These are phyloP conservation scores for Sporothrix curviconia DNA, from an alignment of 2,329 filamentous ascomycete genomes.

Conservation along the genomic window DNA sequence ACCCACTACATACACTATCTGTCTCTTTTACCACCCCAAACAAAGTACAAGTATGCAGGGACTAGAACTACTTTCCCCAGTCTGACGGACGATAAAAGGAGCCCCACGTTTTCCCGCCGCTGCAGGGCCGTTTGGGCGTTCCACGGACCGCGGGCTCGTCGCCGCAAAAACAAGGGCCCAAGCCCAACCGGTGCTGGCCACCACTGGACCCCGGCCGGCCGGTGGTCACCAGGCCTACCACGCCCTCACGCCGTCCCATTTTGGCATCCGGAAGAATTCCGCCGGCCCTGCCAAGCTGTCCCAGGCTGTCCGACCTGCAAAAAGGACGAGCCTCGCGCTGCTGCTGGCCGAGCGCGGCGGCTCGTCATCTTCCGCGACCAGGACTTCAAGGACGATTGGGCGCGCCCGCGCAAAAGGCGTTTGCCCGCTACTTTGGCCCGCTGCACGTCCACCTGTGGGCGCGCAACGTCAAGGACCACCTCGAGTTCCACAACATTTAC, in stretches of 20 bases:
- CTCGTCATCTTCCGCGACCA: constrained; percentile 33
- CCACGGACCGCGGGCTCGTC: too few species aligned
- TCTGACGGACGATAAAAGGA: too few species aligned
- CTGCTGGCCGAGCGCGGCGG: constrained; percentile 35
- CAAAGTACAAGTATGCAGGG: too few species aligned
- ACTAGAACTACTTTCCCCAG: too few species aligned
- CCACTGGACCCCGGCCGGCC: too few species aligned
- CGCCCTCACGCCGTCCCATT: constrained; percentile 27
- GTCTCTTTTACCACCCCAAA: too few species aligned
- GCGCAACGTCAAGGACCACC: constrained; percentile 36
- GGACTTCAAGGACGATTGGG: constrained; percentile 34
- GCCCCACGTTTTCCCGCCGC: too few species aligned
- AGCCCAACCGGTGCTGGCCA: too few species aligned
- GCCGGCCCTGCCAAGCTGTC: constrained; percentile 35
- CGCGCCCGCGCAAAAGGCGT: constrained; percentile 32
- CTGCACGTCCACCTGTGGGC: constrained; percentile 36
- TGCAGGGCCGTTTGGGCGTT: too few species aligned
- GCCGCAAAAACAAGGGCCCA: too few species aligned
- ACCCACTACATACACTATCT: too few species aligned
- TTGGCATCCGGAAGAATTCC: constrained; percentile 36
- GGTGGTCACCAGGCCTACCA: too few species aligned
- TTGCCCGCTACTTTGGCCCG: constrained; percentile 33
- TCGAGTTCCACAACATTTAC: constrained; percentile 42
- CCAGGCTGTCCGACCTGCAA: constrained; percentile 31
- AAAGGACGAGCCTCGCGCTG: constrained; percentile 37